Percentiles rank a stretch among this genome's conserved stretches.
Conservation (phyloP, 768 basidiomycete species). For the Naganishia friedmannii region DNA sequence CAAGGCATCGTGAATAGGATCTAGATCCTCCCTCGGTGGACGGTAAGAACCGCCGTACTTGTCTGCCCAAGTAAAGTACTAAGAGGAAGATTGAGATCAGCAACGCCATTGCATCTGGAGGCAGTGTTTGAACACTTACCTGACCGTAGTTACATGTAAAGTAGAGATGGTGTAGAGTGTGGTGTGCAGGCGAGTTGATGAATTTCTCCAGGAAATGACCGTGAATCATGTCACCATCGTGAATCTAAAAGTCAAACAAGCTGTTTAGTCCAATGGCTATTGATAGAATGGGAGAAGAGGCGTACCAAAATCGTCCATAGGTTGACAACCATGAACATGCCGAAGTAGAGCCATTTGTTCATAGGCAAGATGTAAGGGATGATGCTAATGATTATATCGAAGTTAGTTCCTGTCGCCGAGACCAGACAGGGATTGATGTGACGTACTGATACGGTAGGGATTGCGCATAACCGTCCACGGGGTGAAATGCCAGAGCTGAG, state of each 20-base stretch:
- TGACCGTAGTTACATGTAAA: slow-evolving; percentile 96
- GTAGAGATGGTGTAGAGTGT: slow-evolving; percentile 93
- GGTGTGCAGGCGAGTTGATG: slow-evolving; percentile 98
- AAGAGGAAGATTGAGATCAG: slow-evolving; percentile 26
- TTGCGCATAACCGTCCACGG: slow-evolving; percentile 88
- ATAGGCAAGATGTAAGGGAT: slow-evolving; percentile 87
- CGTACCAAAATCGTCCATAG: slow-evolving; percentile 86
- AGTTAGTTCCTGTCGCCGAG: background rate
- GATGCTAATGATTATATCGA: slow-evolving; percentile 49
- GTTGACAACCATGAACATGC: slow-evolving; percentile 85
- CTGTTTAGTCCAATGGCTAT: background rate
- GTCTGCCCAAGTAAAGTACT: slow-evolving; percentile 98
- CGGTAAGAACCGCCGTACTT: slow-evolving; percentile 79
- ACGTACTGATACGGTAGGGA: slow-evolving; percentile 80
- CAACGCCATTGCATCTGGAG: background rate
- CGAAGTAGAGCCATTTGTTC: slow-evolving; percentile 78
- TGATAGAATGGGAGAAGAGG: slow-evolving; percentile 32
- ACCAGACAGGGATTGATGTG: background rate
- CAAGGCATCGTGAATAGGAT: slow-evolving; percentile 62
- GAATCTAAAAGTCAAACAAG: slow-evolving; percentile 64
- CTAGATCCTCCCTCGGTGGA: slow-evolving; percentile 74
- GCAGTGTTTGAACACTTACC: slow-evolving; percentile 36
- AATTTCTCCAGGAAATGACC: slow-evolving; percentile 79
- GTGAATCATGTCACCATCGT: slow-evolving; percentile 98
- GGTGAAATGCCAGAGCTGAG: slow-evolving; percentile 96